phyloP scores from a whole-genome alignment of 495 filamentous ascomycete species.

The Xylona heveae region DNA sequence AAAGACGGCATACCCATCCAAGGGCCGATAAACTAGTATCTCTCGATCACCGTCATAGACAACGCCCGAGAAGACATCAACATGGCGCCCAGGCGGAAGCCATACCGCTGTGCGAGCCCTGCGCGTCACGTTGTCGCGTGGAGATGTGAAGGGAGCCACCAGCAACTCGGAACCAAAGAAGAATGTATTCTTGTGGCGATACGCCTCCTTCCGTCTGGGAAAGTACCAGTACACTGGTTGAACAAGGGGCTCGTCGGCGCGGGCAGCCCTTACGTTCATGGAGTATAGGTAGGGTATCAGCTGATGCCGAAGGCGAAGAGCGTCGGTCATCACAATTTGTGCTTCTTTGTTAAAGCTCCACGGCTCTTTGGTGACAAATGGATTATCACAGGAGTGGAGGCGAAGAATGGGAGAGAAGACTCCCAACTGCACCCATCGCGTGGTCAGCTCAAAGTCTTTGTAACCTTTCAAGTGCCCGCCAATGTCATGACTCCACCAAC shows the following conservation, averaged over 20 bases:
- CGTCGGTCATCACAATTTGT: slow-evolving; percentile 20
- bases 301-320: slow-evolving; percentile 26
- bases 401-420: slow-evolving; percentile 34
- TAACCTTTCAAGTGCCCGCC: slow-evolving; percentile 31
- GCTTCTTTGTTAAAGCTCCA: slow-evolving; percentile 26
- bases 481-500: slow-evolving; percentile 46
- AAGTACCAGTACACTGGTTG: slow-evolving; percentile 40
- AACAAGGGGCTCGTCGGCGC: slow-evolving; percentile 24
- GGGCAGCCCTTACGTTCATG: slow-evolving; percentile 24
- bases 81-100: slow-evolving; percentile 25
- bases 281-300: slow-evolving; percentile 35
- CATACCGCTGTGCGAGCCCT: slow-evolving; percentile 22
- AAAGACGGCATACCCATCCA: slow-evolving; percentile 25
- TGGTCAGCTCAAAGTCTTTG: slow-evolving; percentile 28
- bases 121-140: slow-evolving; percentile 17
- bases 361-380: slow-evolving; percentile 33
- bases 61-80: slow-evolving; percentile 28
- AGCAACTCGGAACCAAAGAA: slow-evolving; percentile 30
- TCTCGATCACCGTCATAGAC: slow-evolving; percentile 30
- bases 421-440: slow-evolving; percentile 36
- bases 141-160: slow-evolving; percentile 27
- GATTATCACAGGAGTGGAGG: slow-evolving; percentile 28
- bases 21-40: slow-evolving; percentile 20
- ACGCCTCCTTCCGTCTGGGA: slow-evolving; percentile 22
- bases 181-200: slow-evolving; percentile 28